Percentiles rank a stretch among this genome's conserved stretches.
Evolutionary conservation across 257 asterid genomes (phyloP).

Genomic region (Capsicum baccatum): DNA sequence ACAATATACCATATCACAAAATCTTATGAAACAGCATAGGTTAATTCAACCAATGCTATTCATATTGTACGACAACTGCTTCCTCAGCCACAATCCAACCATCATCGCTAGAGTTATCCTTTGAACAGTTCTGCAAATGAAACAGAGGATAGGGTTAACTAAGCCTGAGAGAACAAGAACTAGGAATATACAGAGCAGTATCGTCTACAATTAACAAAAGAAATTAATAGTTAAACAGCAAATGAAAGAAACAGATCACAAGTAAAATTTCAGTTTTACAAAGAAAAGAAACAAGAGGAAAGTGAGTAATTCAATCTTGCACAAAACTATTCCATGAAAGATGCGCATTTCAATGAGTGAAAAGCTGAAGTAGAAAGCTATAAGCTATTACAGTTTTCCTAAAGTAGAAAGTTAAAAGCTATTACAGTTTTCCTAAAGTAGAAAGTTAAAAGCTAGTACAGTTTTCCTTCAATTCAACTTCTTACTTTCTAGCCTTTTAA

Average conservation of each 20-base stretch:
- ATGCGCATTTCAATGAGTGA: neutral
- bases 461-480: slow-evolving; percentile 24
- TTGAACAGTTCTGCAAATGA: slow-evolving; percentile 63
- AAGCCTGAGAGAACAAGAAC: neutral
- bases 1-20: neutral
- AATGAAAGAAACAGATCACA: neutral
- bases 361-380: slow-evolving; percentile 16
- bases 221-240: neutral
- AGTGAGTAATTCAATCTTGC: neutral
- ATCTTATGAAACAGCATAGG: neutral
- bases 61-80: slow-evolving; percentile 62
- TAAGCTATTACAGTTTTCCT: slow-evolving; percentile 13
- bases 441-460: too few species aligned
- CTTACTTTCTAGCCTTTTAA: neutral
- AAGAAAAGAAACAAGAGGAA: neutral
- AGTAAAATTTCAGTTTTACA: neutral
- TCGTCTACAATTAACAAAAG: neutral
- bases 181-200: neutral
- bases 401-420: too few species aligned
- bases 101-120: slow-evolving; percentile 39
- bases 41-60: slow-evolving; percentile 33
- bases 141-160: slow-evolving; percentile 23
- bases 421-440: neutral
- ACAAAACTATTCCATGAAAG: neutral
- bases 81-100: slow-evolving; percentile 83